Evolutionary conservation across 129 eudicot species (phyloP).

Genomic region (Centaurea solstitialis): DNA sequence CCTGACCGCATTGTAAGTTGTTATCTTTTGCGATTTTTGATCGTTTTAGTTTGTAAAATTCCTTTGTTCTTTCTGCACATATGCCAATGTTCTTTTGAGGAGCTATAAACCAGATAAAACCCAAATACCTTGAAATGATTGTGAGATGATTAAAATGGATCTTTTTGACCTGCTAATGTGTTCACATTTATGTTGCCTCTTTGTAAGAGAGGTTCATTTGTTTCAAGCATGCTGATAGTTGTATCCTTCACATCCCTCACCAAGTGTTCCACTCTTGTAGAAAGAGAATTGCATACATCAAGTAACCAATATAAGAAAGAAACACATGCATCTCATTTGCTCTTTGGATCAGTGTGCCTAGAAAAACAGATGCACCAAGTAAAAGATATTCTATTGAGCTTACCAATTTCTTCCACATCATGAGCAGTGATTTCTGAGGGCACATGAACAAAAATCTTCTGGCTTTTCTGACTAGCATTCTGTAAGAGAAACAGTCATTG

Average conservation of each 20-base stretch:
- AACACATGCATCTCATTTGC: neutral
- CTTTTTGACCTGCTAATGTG: too few species aligned
- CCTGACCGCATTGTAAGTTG: too few species aligned
- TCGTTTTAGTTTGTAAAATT: too few species aligned
- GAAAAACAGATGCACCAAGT: neutral
- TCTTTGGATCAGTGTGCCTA: neutral
- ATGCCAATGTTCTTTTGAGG: too few species aligned
- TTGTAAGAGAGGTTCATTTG: too few species aligned
- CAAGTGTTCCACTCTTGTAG: constrained; percentile 95
- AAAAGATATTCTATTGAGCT: neutral
- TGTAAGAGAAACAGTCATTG: constrained; percentile 24
- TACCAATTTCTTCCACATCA: constrained; percentile 99
- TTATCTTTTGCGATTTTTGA: too few species aligned
- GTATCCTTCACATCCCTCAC: constrained; percentile 97
- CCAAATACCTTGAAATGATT: too few species aligned
- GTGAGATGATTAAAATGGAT: too few species aligned
- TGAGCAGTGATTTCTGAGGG: constrained; percentile 98
- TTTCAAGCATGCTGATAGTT: constrained; percentile 92
- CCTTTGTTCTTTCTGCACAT: too few species aligned
- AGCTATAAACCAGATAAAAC: too few species aligned
- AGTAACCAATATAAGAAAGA: neutral
- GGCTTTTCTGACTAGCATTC: constrained; percentile 99
- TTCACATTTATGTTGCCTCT: too few species aligned
- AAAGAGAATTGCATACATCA: neutral
- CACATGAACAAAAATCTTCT: constrained; percentile 90